Evolutionary conservation across 257 asterid species (phyloP), one percentile per base, ranked within the genome.

Genomic region (Nicotiana benthamiana): DNA sequence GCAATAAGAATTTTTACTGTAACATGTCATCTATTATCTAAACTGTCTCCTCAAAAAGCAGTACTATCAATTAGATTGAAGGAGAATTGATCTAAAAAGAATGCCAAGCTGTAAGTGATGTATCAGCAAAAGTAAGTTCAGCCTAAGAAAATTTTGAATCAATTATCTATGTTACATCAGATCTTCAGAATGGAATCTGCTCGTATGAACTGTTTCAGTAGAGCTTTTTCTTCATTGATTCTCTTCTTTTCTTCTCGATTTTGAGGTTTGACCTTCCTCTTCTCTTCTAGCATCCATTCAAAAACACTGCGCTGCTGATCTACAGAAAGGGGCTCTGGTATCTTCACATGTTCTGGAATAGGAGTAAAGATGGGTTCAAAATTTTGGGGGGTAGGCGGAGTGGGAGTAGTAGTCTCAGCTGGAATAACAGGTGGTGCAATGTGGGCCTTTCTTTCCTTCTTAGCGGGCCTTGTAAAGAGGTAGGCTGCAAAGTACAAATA

Each of bases 281-380:
- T 92, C 88, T 93, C 97, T 85, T 92, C 94, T 53, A 92, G 85
- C 74, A 90, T 91, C 98, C 96, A 92, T 82, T 88, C 83, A 85
- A 92, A 91, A 63, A 89, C 78, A 72, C 91, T 92, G 16, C 86
- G 92, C 79, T 93, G 96, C 80, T 89, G 87, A 52, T 86, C 89
- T 86, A 84, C 89, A 12, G 87, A 92, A 72, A 92, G 52, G 9
- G 89, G 91, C 75, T 81, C 83, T 27, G 85, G 89, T 80, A 82
- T 84, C 66, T 86, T 83, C 86, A 85, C 85, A 20, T 92, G 92
- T 72, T 53, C 87, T 3, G 84, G 28, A 10, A 68, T 40, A 68
- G 56, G 32, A 22, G 91, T 88, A 75, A 84, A 18, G 52, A 86
- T 3, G 52, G 78, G 60, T 68, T 68, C 77, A 40, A 20, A 5